phyloP scores from a whole-genome alignment of 495 filamentous ascomycete genomes.

The Neurospora sp. region DNA sequence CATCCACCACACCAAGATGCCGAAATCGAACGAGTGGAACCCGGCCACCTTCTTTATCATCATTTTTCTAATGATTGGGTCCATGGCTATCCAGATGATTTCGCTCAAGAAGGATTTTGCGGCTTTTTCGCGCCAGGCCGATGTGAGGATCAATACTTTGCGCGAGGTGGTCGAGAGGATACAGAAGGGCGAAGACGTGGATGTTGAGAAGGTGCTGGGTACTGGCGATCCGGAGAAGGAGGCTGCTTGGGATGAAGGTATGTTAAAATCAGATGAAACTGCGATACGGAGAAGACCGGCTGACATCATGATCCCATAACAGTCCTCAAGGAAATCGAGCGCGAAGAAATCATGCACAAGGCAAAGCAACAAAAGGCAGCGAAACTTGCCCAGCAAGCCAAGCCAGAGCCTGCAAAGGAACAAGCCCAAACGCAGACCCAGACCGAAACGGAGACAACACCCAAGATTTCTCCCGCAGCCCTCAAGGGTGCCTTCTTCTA shows the following conservation, averaged over 20 bases:
- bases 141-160: slow-evolving; percentile 67
- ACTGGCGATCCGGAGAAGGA: slow-evolving; percentile 69
- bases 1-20: slow-evolving; percentile 13
- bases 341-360: slow-evolving; percentile 53
- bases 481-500: slow-evolving; percentile 32
- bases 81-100: slow-evolving; percentile 88
- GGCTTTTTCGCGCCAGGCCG: slow-evolving; percentile 60
- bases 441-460: slow-evolving; percentile 8
- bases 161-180: slow-evolving; percentile 75
- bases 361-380: slow-evolving; percentile 14
- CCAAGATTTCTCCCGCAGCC: background rate
- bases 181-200: slow-evolving; percentile 77
- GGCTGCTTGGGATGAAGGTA: slow-evolving; percentile 80
- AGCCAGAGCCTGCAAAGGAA: background rate
- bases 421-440: slow-evolving; percentile 4
- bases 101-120: slow-evolving; percentile 63
- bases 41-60: slow-evolving; percentile 88
- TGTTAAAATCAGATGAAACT: slow-evolving; percentile 7
- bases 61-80: slow-evolving; percentile 85
- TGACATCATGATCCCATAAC: slow-evolving; percentile 1
- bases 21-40: slow-evolving; percentile 68
- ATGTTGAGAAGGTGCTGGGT: slow-evolving; percentile 75
- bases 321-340: slow-evolving; percentile 75
- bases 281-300: slow-evolving; percentile 3
- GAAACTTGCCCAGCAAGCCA: background rate